A percentile compares a stretch with the other conserved stretches of the same genome.
These are phyloP conservation scores for Berberis thunbergii DNA, from an alignment of 164 flowering plant genomes.

Conservation along the genomic window DNA sequence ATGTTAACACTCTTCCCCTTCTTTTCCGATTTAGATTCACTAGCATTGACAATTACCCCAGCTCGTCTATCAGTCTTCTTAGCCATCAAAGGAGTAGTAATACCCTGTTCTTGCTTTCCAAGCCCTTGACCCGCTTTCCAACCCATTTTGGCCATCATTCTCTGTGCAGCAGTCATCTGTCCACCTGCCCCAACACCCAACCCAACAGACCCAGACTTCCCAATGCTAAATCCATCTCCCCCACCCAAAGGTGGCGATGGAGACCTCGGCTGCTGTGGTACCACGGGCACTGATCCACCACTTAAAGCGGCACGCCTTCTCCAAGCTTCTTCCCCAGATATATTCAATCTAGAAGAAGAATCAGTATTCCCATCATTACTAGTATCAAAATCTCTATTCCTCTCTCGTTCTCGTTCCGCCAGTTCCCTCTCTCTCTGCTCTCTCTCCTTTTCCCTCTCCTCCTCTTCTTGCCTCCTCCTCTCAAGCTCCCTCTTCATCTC, in stretches of 20 bases:
- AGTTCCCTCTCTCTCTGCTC: constrained; percentile 33
- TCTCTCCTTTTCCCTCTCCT: constrained; percentile 52
- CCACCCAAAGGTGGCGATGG: constrained; percentile 23
- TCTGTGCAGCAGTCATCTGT: constrained; percentile 97
- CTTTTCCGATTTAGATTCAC: constrained; percentile 69
- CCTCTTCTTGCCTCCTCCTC: constrained; percentile 44
- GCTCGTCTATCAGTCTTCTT: constrained; percentile 94
- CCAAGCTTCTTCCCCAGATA: constrained; percentile 99
- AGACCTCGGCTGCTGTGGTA: constrained; percentile 52
- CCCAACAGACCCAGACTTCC: constrained; percentile 78
- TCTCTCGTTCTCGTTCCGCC: constrained; percentile 32
- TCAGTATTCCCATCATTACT: constrained; percentile 24
- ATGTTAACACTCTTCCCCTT: constrained; percentile 78
- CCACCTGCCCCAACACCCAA: constrained; percentile 96
- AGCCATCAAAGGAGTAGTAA: constrained; percentile 94
- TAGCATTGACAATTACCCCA: constrained; percentile 98
- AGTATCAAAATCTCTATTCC: constrained; percentile 11
- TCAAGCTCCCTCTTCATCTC: constrained; percentile 58
- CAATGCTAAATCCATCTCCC: constrained; percentile 78
- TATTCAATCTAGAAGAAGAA: constrained; percentile 27
- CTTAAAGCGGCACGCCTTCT: constrained; percentile 83
- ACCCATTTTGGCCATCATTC: constrained; percentile 99
- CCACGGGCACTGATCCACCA: constrained; percentile 18
- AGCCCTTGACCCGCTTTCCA: constrained; percentile 99
- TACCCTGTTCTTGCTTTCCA: constrained; percentile 98